A percentile compares a stretch with the other conserved stretches of the same genome.
Evolutionary conservation across 345 rosid species (phyloP).

Genomic region (Pugionium dolabratum): DNA sequence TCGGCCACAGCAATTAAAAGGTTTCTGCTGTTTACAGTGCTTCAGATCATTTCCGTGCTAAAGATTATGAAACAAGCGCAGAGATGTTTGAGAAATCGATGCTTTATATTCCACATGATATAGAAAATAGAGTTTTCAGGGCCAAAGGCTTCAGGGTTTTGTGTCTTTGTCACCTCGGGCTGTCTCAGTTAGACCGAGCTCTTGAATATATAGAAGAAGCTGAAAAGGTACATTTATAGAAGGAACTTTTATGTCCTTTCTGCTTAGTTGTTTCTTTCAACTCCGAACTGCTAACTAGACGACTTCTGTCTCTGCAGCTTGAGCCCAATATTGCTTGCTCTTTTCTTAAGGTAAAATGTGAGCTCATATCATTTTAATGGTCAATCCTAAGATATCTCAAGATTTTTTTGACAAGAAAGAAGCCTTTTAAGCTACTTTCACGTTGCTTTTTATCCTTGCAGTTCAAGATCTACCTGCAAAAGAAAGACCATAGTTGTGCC

Average conservation of each 20-base stretch:
- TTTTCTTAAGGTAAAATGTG: conserved; percentile 77
- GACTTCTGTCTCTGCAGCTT: conserved; percentile 61
- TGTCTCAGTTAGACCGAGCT: conserved; percentile 80
- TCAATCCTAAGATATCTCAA: too few species aligned
- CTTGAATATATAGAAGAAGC: conserved; percentile 84
- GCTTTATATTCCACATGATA: conserved; percentile 76
- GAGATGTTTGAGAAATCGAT: conserved; percentile 91
- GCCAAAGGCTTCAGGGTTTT: conserved; percentile 95
- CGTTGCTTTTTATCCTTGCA: conserved; percentile 46
- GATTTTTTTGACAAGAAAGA: conserved; percentile 18
- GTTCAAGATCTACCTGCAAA: conserved; percentile 82
- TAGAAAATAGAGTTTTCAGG: conserved; percentile 66
- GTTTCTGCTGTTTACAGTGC: conserved; percentile 57
- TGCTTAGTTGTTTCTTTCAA: conserved; percentile 2
- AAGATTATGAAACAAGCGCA: conserved; percentile 79
- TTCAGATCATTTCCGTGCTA: conserved; percentile 66
- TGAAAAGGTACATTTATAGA: conserved; percentile 60
- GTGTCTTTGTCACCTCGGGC: conserved; percentile 89
- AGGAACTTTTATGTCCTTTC: background rate
- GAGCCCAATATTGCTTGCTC: conserved; percentile 78
- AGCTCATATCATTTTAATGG: too few species aligned
- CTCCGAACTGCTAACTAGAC: conserved; percentile 21
- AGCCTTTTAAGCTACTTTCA: conserved; percentile 11
- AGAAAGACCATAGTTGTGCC: conserved; percentile 57
- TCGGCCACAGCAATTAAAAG: conserved; percentile 1